A percentile compares a stretch with the other conserved stretches of the same genome.
Evolutionary conservation across 306 rosid genomes (phyloP).

Genomic region (Dryas alaskensis): DNA sequence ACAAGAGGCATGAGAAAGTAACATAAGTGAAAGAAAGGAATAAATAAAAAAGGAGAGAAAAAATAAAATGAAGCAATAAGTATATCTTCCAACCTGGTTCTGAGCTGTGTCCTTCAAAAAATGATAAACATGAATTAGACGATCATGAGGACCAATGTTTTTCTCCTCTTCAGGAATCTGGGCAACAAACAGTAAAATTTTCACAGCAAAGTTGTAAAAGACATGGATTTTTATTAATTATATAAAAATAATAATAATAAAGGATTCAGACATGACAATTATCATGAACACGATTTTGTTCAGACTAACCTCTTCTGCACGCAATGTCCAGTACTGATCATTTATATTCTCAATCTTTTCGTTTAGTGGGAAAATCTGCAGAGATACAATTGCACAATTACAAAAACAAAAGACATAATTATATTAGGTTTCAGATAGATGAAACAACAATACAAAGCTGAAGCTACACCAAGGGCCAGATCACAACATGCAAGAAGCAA

Average conservation of each 20-base stretch:
- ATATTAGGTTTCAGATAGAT: background rate
- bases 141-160: constrained; percentile 59
- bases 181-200: constrained; percentile 1
- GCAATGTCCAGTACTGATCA: constrained; percentile 72
- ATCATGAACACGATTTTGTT: background rate
- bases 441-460: background rate
- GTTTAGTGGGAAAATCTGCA: constrained; percentile 52
- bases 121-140: constrained; percentile 80
- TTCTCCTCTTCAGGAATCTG: constrained; percentile 84
- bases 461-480: background rate
- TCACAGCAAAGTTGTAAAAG: background rate
- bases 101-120: constrained; percentile 64
- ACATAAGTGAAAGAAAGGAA: background rate
- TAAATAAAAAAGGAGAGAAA: background rate
- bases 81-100: constrained; percentile 43
- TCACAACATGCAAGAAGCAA: background rate
- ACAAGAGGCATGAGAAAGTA: too few relatives aligned
- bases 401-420: background rate
- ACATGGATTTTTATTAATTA: background rate
- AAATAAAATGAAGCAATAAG: background rate
- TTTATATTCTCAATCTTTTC: constrained; percentile 69
- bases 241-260: background rate
- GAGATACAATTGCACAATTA: background rate
- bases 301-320: constrained; percentile 62
- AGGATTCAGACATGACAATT: background rate